Conservation (phyloP, 2,329 filamentous ascomycete species). For the Colletotrichum sansevieriae region DNA sequence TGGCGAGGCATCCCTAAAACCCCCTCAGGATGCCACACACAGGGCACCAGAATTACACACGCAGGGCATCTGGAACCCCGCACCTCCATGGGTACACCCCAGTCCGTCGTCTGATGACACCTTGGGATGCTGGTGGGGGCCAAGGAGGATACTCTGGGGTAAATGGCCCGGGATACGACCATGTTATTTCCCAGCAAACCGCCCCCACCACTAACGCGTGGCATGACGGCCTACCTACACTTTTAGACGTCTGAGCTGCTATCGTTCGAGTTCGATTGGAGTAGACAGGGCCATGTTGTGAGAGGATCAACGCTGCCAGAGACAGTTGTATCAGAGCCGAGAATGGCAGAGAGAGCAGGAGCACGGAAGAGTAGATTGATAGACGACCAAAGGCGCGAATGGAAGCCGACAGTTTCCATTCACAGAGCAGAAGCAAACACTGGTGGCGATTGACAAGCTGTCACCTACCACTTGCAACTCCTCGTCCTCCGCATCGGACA, state of each 20-base stretch:
- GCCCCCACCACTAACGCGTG: background rate
- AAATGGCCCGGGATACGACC: constrained; percentile 11
- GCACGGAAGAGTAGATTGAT: too few relatives aligned
- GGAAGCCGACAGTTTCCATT: too few relatives aligned
- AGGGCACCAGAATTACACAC: constrained; percentile 41
- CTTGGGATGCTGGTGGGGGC: background rate
- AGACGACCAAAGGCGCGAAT: too few relatives aligned
- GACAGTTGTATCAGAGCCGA: too few relatives aligned
- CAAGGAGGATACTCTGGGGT: constrained; percentile 37
- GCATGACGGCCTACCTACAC: background rate
- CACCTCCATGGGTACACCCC: constrained; percentile 11
- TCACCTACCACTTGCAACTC: too few relatives aligned
- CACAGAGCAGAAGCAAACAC: too few relatives aligned
- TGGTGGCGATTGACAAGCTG: too few relatives aligned
- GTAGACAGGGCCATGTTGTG: too few relatives aligned
- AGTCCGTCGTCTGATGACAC: constrained; percentile 21
- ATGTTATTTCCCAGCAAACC: background rate
- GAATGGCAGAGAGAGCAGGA: too few relatives aligned
- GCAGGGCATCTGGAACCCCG: constrained; percentile 44
- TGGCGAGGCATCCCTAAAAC: background rate
- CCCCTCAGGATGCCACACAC: constrained; percentile 25
- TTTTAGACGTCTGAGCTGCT: background rate
- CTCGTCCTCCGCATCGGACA: background rate
- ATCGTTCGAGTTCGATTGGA: too few relatives aligned
- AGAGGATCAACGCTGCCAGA: too few relatives aligned